Evolutionary conservation across 225 moss, liverwort and hornwort genomes (phyloP), one percentile per base, ranked within the genome.

Genomic region (Pseudisothecium myosuroides): DNA sequence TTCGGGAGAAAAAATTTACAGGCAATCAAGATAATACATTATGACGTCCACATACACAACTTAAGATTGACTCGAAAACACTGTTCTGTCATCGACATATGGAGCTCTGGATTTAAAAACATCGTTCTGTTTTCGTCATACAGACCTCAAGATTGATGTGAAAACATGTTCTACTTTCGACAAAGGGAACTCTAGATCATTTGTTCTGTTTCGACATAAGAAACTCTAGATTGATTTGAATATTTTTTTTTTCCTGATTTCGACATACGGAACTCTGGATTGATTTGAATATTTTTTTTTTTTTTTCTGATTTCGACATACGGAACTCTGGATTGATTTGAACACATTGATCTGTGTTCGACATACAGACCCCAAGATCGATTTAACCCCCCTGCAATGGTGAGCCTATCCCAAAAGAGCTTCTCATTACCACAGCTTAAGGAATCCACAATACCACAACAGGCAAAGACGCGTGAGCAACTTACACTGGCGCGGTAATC

Each of bases 401-500:
- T 54, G 23, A 29, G 22, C 49, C 50, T 49, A 23, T 78, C n/a
- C 85, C 17, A 29, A 74, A 72, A 63, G 22, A 26, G 28, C 7
- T 54, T 52, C 29, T 41, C 60, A 19, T 63, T 83, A 63, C 71
- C 58, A 31, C 12, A 81, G 27, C 24, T 62, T 8, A 80, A 28
- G 24, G 65, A 47, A 83, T n/a, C 41, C 16, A 47, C 60, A 24
- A 34, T 67, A 32, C 43, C 26, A 20, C 15, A 31, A 20, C 15
- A 31, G 59, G 68, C 58, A 28, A n/a, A 36, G 29, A 55, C 87
- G 61, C 37, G 39, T 56, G 56, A 17, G 67, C 61, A 29, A 92
- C 98, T 54, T 92, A 97, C 97, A 90, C 96, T 95, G 80, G 89
- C 89, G 73, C 90, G 94, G 90, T 93, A 96, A 87, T 96, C 95